Conservation (phyloP, 371 early-diverging fungal species). For the Syncephalis fuscata region DNA sequence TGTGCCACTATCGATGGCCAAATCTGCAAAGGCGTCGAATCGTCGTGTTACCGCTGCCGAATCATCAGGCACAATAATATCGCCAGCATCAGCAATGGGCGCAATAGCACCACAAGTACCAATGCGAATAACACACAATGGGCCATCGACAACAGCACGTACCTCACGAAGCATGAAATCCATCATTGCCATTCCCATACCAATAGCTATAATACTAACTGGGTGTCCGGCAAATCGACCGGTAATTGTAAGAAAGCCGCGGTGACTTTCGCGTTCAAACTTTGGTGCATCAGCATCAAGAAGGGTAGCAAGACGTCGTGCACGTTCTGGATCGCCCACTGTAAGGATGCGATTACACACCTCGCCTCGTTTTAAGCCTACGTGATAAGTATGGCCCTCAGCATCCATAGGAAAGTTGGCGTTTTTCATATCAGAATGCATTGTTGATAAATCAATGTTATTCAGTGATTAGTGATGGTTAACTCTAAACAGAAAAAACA, state of each 20-base stretch:
- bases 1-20: conserved; percentile 10
- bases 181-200: conserved; percentile 81
- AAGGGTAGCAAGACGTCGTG: conserved; percentile 38
- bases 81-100: conserved; percentile 34
- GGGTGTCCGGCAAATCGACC: conserved; percentile 67
- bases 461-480: too few species aligned
- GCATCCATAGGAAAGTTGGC: conserved; percentile 74
- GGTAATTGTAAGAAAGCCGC: conserved; percentile 86
- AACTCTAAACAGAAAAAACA: too few species aligned
- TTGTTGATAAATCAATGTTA: too few species aligned
- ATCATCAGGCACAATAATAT: conserved; percentile 55
- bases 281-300: conserved; percentile 26
- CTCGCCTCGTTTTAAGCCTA: conserved; percentile 62
- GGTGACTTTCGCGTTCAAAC: conserved; percentile 31
- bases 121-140: conserved; percentile 66
- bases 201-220: conserved; percentile 78
- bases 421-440: conserved; percentile 10
- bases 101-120: conserved; percentile 83
- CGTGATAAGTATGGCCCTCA: conserved; percentile 75
- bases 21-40: conserved; percentile 47
- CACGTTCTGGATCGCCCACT: conserved; percentile 82
- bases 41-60: conserved; percentile 62
- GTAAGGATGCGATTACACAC: conserved; percentile 83
- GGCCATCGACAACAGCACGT: conserved; percentile 70
- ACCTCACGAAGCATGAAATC: conserved; percentile 88